These are phyloP conservation scores for Xylaria castorea DNA, from an alignment of 495 filamentous ascomycete species.

Conservation along the genomic window DNA sequence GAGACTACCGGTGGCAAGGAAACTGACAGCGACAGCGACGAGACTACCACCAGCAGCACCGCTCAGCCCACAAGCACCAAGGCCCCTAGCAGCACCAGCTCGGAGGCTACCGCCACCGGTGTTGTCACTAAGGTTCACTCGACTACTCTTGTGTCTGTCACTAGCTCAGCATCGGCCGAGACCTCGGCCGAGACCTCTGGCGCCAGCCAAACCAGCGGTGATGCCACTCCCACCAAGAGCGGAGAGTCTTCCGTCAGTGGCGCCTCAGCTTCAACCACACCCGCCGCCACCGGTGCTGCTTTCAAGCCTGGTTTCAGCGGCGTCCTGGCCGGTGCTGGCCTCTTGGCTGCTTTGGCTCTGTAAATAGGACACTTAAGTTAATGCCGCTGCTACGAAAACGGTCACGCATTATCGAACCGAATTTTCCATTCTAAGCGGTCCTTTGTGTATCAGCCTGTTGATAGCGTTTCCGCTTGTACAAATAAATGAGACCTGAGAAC, in stretches of 20 bases:
- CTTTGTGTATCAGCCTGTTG: constrained; percentile 15
- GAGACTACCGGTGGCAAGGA: constrained; percentile 71
- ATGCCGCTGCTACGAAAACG: constrained; percentile 35
- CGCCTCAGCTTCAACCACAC: not conserved
- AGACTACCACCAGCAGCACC: constrained; percentile 45
- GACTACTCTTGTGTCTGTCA: constrained; percentile 30
- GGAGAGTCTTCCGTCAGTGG: constrained; percentile 24
- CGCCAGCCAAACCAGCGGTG: constrained; percentile 8
- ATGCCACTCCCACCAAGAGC: constrained; percentile 12
- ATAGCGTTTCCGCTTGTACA: constrained; percentile 29
- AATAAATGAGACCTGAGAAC: constrained; percentile 26
- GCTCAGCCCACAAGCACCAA: constrained; percentile 34
- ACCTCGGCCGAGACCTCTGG: constrained; percentile 24
- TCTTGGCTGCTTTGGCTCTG: constrained; percentile 36
- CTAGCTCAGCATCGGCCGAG: constrained; percentile 29
- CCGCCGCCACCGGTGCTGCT: constrained; percentile 24
- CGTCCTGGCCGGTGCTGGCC: constrained; percentile 34
- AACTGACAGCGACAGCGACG: constrained; percentile 38
- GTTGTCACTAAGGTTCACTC: constrained; percentile 24
- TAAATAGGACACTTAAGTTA: constrained; percentile 33
- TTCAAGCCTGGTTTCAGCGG: constrained; percentile 39
- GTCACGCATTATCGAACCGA: constrained; percentile 37
- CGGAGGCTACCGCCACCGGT: constrained; percentile 32
- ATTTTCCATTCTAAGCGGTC: constrained; percentile 38
- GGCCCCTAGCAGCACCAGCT: constrained; percentile 34